Evolutionary conservation across 2,329 filamentous ascomycete genomes (phyloP).

Genomic region (Neofusicoccum parvum): DNA sequence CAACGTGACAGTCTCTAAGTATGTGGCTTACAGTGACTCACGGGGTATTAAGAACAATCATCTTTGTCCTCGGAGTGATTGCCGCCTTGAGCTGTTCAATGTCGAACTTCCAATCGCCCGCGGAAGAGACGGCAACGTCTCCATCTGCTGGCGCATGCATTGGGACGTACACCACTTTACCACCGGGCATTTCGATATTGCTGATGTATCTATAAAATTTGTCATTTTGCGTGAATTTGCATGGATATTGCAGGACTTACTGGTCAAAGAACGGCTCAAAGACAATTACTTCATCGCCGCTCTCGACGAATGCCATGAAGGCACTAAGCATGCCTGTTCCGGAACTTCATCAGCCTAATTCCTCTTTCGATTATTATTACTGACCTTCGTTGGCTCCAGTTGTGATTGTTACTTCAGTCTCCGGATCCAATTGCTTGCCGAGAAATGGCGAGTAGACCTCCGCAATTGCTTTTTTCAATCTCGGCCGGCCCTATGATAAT

Average conservation of each 20-base stretch:
- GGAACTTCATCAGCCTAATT: too few relatives aligned
- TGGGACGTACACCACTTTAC: constrained; percentile 91
- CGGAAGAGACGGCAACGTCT: constrained; percentile 75
- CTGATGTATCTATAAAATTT: constrained; percentile 63
- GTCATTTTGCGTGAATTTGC: too few relatives aligned
- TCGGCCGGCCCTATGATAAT: constrained; percentile 67
- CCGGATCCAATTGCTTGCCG: constrained; percentile 77
- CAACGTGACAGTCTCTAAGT: too few relatives aligned
- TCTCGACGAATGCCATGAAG: constrained; percentile 96
- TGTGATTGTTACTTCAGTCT: constrained; percentile 92
- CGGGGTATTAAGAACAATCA: constrained; percentile 88
- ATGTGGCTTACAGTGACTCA: too few relatives aligned
- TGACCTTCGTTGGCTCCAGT: constrained; percentile 79
- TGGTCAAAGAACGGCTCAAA: constrained; percentile 99
- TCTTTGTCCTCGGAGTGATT: constrained; percentile 86
- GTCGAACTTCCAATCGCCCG: constrained; percentile 85
- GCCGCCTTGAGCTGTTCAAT: constrained; percentile 78
- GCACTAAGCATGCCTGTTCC: constrained; percentile 72
- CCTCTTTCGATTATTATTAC: too few relatives aligned
- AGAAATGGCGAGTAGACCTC: constrained; percentile 91
- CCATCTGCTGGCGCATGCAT: constrained; percentile 85
- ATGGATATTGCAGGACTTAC: constrained; percentile 43
- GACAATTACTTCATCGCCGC: constrained; percentile 92
- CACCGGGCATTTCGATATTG: constrained; percentile 98
- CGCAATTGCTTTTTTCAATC: constrained; percentile 89